Conservation (phyloP, 2,329 filamentous ascomycete species). For the Diaporthe citriasiana region DNA sequence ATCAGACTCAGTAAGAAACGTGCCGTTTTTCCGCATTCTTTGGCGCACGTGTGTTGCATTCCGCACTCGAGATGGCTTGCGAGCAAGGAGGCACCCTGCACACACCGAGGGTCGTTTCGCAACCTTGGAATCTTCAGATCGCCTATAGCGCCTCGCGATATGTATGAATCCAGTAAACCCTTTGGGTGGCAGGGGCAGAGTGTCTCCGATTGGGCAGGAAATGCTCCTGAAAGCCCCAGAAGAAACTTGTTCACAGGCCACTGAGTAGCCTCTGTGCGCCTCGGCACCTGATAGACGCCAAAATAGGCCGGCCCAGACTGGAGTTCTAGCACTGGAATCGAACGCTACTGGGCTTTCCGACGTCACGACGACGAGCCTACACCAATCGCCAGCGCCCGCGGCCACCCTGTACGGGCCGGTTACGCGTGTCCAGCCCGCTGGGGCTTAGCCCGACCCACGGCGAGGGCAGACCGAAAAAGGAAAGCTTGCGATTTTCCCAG, state of each 20-base stretch:
- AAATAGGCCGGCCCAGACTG: neutral
- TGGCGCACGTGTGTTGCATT: conserved; percentile 20
- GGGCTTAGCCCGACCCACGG: neutral
- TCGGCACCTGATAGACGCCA: conserved; percentile 25
- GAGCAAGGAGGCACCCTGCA: conserved; percentile 23
- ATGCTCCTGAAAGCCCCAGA: neutral
- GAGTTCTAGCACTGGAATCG: neutral
- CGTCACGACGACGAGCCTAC: conserved; percentile 14
- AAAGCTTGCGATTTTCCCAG: conserved; percentile 37
- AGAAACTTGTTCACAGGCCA: neutral
- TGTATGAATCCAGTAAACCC: neutral
- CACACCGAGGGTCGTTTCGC: neutral
- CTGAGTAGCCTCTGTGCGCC: conserved; percentile 20
- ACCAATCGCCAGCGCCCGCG: conserved; percentile 31
- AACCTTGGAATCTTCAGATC: conserved; percentile 1
- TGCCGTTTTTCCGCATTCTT: conserved; percentile 15
- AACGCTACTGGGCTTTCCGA: neutral
- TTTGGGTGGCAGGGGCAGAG: neutral
- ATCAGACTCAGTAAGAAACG: conserved; percentile 20
- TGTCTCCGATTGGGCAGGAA: neutral
- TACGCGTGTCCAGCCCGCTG: neutral
- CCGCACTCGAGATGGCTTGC: conserved; percentile 16
- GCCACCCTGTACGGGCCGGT: neutral
- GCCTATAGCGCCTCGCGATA: conserved; percentile 4
- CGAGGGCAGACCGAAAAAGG: conserved; percentile 34